These are phyloP conservation scores for Sarocladium kiliense DNA, from an alignment of 2,329 filamentous ascomycete species.

Conservation along the genomic window DNA sequence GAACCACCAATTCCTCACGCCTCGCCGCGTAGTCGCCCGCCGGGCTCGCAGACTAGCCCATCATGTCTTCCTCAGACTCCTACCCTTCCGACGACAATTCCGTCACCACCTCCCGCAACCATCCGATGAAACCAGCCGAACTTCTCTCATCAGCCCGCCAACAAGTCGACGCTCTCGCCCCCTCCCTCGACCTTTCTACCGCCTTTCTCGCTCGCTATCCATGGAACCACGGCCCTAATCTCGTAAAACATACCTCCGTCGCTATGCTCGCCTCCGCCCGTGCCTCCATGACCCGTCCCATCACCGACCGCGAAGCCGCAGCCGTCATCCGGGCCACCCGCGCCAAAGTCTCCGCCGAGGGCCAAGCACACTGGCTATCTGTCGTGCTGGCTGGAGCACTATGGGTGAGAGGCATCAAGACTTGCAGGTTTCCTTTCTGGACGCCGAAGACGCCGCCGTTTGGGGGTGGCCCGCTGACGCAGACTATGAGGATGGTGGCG, in stretches of 20 bases:
- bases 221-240: background rate
- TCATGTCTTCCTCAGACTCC: background rate
- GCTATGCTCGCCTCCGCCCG: background rate
- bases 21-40: background rate
- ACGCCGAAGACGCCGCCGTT: slow-evolving; percentile 4
- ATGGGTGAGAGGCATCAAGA: background rate
- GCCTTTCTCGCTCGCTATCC: background rate
- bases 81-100: background rate
- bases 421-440: slow-evolving; percentile 1
- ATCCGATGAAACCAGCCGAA: background rate
- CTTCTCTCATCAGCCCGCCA: background rate
- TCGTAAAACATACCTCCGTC: background rate
- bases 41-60: background rate
- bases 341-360: background rate
- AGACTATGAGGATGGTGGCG: slow-evolving; percentile 1
- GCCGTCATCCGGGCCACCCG: background rate
- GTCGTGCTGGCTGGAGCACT: background rate
- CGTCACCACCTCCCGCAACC: background rate
- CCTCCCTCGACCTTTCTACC: background rate
- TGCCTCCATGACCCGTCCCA: background rate
- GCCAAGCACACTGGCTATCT: slow-evolving; percentile 1
- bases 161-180: background rate
- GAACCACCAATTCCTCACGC: background rate
- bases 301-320: background rate
- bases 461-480: background rate